Conservation (phyloP, 2,329 filamentous ascomycete species). For the Lecanicillium sp. region DNA sequence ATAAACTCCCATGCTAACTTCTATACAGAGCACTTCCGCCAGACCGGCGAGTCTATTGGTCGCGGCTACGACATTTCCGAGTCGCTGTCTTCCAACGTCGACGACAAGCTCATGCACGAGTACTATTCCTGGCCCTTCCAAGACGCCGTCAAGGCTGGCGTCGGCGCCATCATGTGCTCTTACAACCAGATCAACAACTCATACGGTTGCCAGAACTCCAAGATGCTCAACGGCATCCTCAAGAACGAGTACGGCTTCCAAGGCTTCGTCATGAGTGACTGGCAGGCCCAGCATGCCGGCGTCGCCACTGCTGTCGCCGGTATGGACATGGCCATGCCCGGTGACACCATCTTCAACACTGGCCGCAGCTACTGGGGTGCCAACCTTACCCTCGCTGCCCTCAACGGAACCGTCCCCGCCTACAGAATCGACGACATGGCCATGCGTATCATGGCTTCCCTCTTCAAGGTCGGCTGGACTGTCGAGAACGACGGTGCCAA, state of each 20-base stretch:
- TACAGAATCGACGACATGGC: conserved; percentile 91
- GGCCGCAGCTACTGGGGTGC: conserved; percentile 73
- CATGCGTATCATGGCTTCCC: conserved; percentile 70
- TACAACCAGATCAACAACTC: conserved; percentile 79
- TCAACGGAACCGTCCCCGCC: conserved; percentile 84
- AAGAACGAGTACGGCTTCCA: conserved; percentile 79
- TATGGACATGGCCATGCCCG: conserved; percentile 84
- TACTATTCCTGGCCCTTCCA: conserved; percentile 74
- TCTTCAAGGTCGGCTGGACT: conserved; percentile 59
- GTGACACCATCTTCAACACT: conserved; percentile 71
- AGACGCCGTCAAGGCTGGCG: conserved; percentile 63
- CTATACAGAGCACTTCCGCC: conserved; percentile 61
- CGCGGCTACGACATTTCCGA: conserved; percentile 58
- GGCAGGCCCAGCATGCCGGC: conserved; percentile 68
- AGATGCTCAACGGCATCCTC: conserved; percentile 66
- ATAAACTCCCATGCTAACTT: conserved; percentile 5
- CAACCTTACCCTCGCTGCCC: conserved; percentile 79
- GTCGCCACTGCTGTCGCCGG: conserved; percentile 62
- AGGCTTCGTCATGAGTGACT: conserved; percentile 76
- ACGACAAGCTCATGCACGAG: conserved; percentile 70
- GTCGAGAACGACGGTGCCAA: conserved; percentile 33
- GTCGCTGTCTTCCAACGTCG: conserved; percentile 53
- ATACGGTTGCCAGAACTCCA: conserved; percentile 73
- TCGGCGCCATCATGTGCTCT: conserved; percentile 58
- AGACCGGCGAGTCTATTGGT: conserved; percentile 47